These are phyloP conservation scores for Candida endomychidarum DNA, from an alignment of 805 yeast genomes.

Conservation along the genomic window DNA sequence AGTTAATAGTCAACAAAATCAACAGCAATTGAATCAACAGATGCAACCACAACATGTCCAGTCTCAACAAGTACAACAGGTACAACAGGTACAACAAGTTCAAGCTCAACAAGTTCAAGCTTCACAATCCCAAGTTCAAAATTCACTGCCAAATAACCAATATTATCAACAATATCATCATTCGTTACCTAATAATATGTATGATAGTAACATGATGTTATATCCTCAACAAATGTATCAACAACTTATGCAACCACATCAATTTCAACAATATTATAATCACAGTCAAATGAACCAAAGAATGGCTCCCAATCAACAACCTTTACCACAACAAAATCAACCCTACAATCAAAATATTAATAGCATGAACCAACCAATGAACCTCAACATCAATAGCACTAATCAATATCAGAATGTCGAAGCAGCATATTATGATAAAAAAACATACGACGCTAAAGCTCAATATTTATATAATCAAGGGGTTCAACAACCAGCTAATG, in stretches of 20 bases:
- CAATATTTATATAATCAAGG: conserved; percentile 2
- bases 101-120: conserved; percentile 10
- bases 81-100: conserved; percentile 10
- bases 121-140: conserved; percentile 4
- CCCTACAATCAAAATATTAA: conserved; percentile 2
- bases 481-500: not conserved
- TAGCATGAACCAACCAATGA: conserved; percentile 1
- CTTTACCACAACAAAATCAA: conserved; percentile 6
- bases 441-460: not conserved
- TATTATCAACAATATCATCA: conserved; percentile 1
- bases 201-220: conserved; percentile 11
- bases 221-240: conserved; percentile 20
- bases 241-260: conserved; percentile 17
- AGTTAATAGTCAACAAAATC: not conserved
- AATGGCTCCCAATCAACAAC: conserved; percentile 6
- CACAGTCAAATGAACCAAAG: conserved; percentile 14
- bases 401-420: conserved; percentile 4
- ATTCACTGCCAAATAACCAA: conserved; percentile 4
- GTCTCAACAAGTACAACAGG: conserved; percentile 15
- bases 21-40: conserved; percentile 11
- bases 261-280: conserved; percentile 11
- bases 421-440: conserved; percentile 2
- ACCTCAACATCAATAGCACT: conserved; percentile 13
- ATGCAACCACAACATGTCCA: conserved; percentile 14
- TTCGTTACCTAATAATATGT: conserved; percentile 3